phyloP scores from a whole-genome alignment of 371 early-diverging fungal species.

The Dichotomocladium elegans region DNA sequence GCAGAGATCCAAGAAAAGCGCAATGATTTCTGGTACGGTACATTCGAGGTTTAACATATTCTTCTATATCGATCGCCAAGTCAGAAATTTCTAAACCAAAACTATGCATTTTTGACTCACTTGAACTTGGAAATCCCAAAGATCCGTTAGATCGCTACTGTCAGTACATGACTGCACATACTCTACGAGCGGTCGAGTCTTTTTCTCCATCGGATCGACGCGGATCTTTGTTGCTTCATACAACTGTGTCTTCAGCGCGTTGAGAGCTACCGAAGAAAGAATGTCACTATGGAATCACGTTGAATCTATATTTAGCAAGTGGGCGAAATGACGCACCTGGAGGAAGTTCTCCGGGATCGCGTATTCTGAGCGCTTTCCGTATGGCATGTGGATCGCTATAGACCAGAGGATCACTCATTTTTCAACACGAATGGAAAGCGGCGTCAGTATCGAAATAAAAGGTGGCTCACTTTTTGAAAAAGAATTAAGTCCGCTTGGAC shows the following conservation, averaged over 20 bases:
- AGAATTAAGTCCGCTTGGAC: too few relatives aligned
- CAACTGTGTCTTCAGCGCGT: slow-evolving; percentile 17
- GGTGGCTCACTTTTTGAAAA: too few relatives aligned
- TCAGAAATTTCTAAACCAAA: background rate
- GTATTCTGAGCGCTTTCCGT: background rate
- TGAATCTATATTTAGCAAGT: background rate
- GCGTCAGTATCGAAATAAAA: too few relatives aligned
- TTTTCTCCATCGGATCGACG: slow-evolving; percentile 40
- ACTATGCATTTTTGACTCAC: slow-evolving; percentile 9
- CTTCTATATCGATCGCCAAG: slow-evolving; percentile 15
- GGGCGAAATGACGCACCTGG: background rate
- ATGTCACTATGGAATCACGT: background rate
- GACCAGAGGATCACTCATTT: background rate
- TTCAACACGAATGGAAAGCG: too few relatives aligned
- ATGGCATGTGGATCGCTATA: background rate
- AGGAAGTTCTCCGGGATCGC: background rate
- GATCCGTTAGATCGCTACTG: slow-evolving; percentile 24
- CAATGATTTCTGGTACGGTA: slow-evolving; percentile 37
- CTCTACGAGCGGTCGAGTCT: slow-evolving; percentile 42
- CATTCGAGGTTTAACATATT: slow-evolving; percentile 41
- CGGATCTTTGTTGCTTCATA: slow-evolving; percentile 24
- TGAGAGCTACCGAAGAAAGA: background rate
- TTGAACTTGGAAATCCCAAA: slow-evolving; percentile 44
- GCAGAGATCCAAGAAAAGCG: slow-evolving; percentile 36
- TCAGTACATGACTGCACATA: slow-evolving; percentile 39